Evolutionary conservation across 164 flowering plant genomes (phyloP).

Genomic region (Nelumbo lutea): DNA sequence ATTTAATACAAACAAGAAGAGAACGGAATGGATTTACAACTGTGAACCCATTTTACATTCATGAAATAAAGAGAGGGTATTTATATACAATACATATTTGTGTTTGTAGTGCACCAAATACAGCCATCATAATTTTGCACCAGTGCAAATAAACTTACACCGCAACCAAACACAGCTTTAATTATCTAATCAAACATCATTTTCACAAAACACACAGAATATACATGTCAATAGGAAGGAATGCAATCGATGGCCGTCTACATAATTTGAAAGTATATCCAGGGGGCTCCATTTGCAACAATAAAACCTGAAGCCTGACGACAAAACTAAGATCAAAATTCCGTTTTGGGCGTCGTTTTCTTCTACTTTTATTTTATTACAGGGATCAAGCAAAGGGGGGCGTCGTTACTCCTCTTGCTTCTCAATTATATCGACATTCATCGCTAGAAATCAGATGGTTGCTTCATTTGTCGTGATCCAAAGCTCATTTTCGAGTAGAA

Average conservation of each 20-base stretch:
- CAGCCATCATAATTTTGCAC: too few species aligned
- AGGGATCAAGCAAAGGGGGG: background rate
- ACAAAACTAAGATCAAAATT: conserved; percentile 1
- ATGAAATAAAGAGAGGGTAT: too few species aligned
- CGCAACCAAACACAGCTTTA: background rate
- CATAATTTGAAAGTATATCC: conserved; percentile 20
- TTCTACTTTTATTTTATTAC: conserved; percentile 4
- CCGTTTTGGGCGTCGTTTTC: conserved; percentile 8
- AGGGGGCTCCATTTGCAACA: conserved; percentile 22
- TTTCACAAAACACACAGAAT: conserved; percentile 1
- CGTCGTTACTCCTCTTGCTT: background rate
- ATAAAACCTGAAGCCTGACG: conserved; percentile 7
- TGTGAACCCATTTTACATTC: too few species aligned
- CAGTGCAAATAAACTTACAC: too few species aligned
- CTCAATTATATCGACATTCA: conserved; percentile 32
- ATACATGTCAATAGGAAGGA: background rate
- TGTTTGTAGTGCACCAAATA: too few species aligned
- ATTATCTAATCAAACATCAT: conserved; percentile 3
- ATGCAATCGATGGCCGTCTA: conserved; percentile 15
- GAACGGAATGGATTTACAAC: too few species aligned
- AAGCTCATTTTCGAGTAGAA: background rate
- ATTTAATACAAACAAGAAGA: too few species aligned
- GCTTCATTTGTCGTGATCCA: background rate
- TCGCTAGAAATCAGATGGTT: conserved; percentile 27
- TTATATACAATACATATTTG: too few species aligned